A percentile compares a stretch with the other conserved stretches of the same genome.
Evolutionary conservation across 129 eudicot genomes (phyloP).

Genomic region (Centaurea solstitialis): DNA sequence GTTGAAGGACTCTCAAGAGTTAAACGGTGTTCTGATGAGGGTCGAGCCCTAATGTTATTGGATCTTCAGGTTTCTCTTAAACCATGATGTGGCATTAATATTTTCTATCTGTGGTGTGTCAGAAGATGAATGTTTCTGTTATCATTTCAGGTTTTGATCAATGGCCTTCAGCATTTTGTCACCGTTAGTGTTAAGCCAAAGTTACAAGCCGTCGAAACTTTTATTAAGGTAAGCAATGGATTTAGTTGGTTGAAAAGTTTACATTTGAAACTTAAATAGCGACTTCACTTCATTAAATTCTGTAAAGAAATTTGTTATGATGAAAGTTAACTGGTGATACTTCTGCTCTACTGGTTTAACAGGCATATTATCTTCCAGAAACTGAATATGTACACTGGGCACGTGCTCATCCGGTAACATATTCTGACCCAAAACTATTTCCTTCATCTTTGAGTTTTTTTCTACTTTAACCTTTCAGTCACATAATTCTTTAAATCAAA

Average conservation of each 20-base stretch:
- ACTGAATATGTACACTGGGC: slow-evolving; percentile 96
- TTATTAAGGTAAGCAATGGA: slow-evolving; percentile 63
- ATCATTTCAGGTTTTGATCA: slow-evolving; percentile 75
- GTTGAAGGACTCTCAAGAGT: slow-evolving; percentile 92
- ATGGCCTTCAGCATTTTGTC: slow-evolving; percentile 91
- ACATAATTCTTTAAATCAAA: background rate
- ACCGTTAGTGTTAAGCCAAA: slow-evolving; percentile 66
- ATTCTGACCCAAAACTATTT: slow-evolving; percentile 6
- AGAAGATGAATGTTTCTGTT: background rate
- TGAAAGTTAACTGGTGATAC: background rate
- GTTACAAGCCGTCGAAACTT: slow-evolving; percentile 76
- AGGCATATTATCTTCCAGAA: slow-evolving; percentile 99
- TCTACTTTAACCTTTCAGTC: background rate
- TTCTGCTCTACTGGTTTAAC: slow-evolving; percentile 11
- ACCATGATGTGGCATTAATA: background rate
- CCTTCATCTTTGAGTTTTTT: background rate
- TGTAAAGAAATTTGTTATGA: background rate
- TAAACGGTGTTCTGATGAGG: slow-evolving; percentile 93
- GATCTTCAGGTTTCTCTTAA: slow-evolving; percentile 86
- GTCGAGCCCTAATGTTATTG: slow-evolving; percentile 94
- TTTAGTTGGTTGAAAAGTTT: background rate
- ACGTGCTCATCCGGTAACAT: slow-evolving; percentile 84
- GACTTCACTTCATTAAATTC: background rate
- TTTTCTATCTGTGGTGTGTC: background rate
- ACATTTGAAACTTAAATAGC: background rate